These are phyloP conservation scores for Leishmania braziliensis DNA, from an alignment of 208 protist species.

Conservation along the genomic window DNA sequence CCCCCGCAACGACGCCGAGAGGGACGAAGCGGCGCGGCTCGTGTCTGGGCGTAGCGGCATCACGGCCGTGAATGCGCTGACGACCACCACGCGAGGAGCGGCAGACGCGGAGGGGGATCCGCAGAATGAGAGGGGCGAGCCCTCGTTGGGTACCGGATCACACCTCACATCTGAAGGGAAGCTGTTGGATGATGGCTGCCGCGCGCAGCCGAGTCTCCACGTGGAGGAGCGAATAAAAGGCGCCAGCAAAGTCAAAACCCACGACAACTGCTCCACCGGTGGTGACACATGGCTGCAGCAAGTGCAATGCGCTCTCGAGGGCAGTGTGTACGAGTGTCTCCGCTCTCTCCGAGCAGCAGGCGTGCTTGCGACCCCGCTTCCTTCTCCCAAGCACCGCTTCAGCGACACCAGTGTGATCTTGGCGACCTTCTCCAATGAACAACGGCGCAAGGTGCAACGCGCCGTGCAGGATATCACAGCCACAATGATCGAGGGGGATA, in stretches of 20 bases:
- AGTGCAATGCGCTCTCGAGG: slow-evolving; percentile 6
- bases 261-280: not conserved
- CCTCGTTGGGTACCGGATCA: not conserved
- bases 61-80: not conserved
- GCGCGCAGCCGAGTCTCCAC: not conserved
- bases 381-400: not conserved
- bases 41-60: not conserved
- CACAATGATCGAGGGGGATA: not conserved
- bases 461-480: not conserved
- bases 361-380: not conserved
- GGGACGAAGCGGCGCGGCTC: not conserved
- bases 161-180: not conserved
- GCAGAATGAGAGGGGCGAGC: too few relatives aligned
- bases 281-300: not conserved
- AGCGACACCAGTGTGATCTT: not conserved
- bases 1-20: not conserved
- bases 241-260: not conserved
- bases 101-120: not conserved
- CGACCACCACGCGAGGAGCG: not conserved
- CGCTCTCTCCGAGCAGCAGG: slow-evolving; percentile 20
- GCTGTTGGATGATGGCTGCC: too few relatives aligned
- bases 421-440: slow-evolving; percentile 1
- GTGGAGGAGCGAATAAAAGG: not conserved
- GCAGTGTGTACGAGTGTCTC: slow-evolving; percentile 17
- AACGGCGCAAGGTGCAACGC: slow-evolving; percentile 6